A percentile compares a stretch with the other conserved stretches of the same genome.
Conservation (phyloP, 2,329 filamentous ascomycete species). For the Zelopaecilomyces penicillatus region DNA sequence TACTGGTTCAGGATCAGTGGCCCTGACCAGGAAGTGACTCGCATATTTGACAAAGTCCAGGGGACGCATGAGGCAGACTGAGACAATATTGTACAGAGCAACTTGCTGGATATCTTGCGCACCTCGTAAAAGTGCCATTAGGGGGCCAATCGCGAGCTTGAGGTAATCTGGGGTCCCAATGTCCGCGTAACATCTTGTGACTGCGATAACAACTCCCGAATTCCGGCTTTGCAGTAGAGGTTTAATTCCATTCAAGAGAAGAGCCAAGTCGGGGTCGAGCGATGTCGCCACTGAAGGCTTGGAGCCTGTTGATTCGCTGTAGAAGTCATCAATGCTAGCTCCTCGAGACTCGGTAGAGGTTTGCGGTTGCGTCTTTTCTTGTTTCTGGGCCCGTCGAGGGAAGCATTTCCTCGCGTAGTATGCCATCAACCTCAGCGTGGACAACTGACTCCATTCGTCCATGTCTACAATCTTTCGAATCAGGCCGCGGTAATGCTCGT, state of each 20-base stretch:
- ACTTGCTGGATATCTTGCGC: slow-evolving; percentile 83
- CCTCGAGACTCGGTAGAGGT: slow-evolving; percentile 7
- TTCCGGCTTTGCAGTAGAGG: slow-evolving; percentile 90
- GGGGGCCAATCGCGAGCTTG: slow-evolving; percentile 66
- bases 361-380: slow-evolving; percentile 16
- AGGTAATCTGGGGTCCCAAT: slow-evolving; percentile 74
- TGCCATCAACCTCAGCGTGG: slow-evolving; percentile 72
- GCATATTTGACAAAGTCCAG: slow-evolving; percentile 79
- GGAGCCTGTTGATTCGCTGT: slow-evolving; percentile 53
- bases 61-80: slow-evolving; percentile 72
- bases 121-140: slow-evolving; percentile 77
- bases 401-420: slow-evolving; percentile 84
- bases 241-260: slow-evolving; percentile 71
- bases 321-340: slow-evolving; percentile 61
- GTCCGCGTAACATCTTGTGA: slow-evolving; percentile 76
- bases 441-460: slow-evolving; percentile 96
- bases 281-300: slow-evolving; percentile 40
- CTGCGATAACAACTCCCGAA: slow-evolving; percentile 82
- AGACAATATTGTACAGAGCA: slow-evolving; percentile 88
- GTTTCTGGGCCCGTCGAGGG: slow-evolving; percentile 52
- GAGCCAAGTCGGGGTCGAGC: slow-evolving; percentile 72
- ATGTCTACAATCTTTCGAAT: slow-evolving; percentile 93
- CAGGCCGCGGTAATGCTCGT: slow-evolving; percentile 77
- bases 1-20: slow-evolving; percentile 69
- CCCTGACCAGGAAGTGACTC: slow-evolving; percentile 80